Conservation (phyloP, 129 eudicot species). For the Ambrosia artemisiifolia region DNA sequence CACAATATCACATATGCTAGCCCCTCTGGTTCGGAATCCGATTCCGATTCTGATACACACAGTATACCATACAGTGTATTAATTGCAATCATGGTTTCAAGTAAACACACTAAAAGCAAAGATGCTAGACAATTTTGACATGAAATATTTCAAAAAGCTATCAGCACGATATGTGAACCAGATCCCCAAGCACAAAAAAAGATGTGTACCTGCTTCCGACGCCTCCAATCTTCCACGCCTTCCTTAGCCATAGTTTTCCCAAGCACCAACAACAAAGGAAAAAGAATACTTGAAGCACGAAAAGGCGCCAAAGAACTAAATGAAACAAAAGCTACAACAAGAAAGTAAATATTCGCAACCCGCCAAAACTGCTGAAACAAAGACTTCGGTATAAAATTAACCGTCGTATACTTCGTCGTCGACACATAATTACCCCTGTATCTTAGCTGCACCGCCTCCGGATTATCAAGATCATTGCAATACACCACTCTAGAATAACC, state of each 20-base stretch:
- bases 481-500: slow-evolving; percentile 85
- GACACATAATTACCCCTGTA: slow-evolving; percentile 81
- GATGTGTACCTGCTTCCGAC: slow-evolving; percentile 67
- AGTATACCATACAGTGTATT: neutral
- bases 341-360: slow-evolving; percentile 87
- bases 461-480: slow-evolving; percentile 81
- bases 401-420: slow-evolving; percentile 81
- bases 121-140: neutral
- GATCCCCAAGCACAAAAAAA: neutral
- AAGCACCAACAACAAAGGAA: slow-evolving; percentile 73
- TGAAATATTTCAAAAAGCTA: neutral
- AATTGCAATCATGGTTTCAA: neutral
- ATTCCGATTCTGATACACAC: neutral
- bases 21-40: neutral
- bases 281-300: slow-evolving; percentile 64
- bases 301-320: slow-evolving; percentile 82
- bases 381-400: slow-evolving; percentile 82
- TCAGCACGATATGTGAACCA: neutral
- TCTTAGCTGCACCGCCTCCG: slow-evolving; percentile 49
- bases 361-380: slow-evolving; percentile 96
- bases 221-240: slow-evolving; percentile 95
- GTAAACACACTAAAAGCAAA: neutral
- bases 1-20: neutral
- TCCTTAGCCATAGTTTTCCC: slow-evolving; percentile 92
- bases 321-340: slow-evolving; percentile 86